Base-by-base conservation (phyloP, 495 filamentous ascomycete genomes). In the Aspergillus carlsbadensis region DNA sequence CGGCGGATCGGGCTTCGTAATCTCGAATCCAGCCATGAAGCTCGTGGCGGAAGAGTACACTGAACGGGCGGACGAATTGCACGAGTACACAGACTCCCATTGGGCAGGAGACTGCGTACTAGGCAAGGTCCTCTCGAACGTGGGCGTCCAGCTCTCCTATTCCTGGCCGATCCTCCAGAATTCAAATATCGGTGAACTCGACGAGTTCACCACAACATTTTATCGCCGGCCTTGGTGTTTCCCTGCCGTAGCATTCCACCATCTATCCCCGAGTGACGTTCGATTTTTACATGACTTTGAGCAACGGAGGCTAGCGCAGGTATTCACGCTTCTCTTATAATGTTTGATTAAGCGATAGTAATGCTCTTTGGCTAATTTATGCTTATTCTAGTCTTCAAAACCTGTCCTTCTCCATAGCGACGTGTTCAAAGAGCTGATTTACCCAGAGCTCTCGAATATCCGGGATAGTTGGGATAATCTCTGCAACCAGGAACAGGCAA, bases 21-120 rank as follows among this genome's bases (percentile, higher is more conserved):
- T 90, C 46, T 87, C 84, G 8, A 73, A 81, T 41, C 78, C 75
- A 1, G 81, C 84, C 31, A 69, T 82, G 67, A 62, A 73, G 43
- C 62, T 65, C 21, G 73, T 74, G 4, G 74, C 83, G 57, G 62
- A 74, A 44, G 66, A 78, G 33, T 75, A 75, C 62, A 55, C 70
- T 5, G 69, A 70, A 10, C 61, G 84, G 39, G 79, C 65, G 1
- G 71, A 70, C 42, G 69, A 75, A 52, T 78, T 79, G 44, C 82
- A 89, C 62, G 59, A 67, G n/a, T 75, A 69, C 43, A 83, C 83
- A 0, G 73, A 77, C 51, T 56, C 59, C 8, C 78, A 84, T 46
- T 90, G 87, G 75, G 89, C 86, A 41, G 88, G 88, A 3, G 88
- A 91, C 64, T 80, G 82, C 54, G 73, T 89, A 5, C 71, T 90